Base-by-base conservation (phyloP, 176 grass and related monocot species). In the Echinochloa phyllopogon region DNA sequence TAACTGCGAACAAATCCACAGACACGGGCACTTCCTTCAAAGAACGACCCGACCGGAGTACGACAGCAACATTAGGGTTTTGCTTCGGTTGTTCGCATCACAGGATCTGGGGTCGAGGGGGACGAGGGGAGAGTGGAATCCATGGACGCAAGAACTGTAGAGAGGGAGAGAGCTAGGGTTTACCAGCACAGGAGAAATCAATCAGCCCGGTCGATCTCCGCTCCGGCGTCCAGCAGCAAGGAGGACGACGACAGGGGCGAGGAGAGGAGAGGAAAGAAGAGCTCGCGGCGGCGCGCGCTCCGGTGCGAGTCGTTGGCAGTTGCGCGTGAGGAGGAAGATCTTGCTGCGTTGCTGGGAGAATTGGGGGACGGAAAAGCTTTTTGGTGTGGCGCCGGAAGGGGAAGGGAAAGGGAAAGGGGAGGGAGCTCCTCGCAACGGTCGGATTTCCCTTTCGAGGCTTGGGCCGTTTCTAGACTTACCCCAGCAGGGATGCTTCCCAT, bases 341-440 rank as follows among this genome's bases (percentile, higher is more conserved):
- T 53, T 17, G 15, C 4, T 23, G 6, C 21, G 62, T 23, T 51
- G 43, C 40, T 42, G 24, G 25, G 3, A 25, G 3, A 37, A 37
- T 29, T 16, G 53, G 57, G 53, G 76, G 38, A 8, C 0, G 39
- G 21, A 21, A 40, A 8, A 6, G 20, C 42, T 63, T 6, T 17
- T 57, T 44, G 12, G 57, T 6, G 84, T 6, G 50, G 4, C 27
- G 3, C 29, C 29, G 29, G 29, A 33, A 33, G 29, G 29, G 29
- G 29, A 33, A 33, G 2, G 29, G 29, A 33, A 33, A 6, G 18
- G 5, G 12, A 15, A 5, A 25, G 42, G 14, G 11, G 41, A 5
- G 20, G 20, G 40, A n/a, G 6, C 45, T 51, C 14, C 8, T 37
- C 70, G 47, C 88, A 90, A 90, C 88, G 84, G 88, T 90, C 88